Base-by-base conservation (phyloP, 2,329 filamentous ascomycete species). In the Zymoseptoria ardabiliae region DNA sequence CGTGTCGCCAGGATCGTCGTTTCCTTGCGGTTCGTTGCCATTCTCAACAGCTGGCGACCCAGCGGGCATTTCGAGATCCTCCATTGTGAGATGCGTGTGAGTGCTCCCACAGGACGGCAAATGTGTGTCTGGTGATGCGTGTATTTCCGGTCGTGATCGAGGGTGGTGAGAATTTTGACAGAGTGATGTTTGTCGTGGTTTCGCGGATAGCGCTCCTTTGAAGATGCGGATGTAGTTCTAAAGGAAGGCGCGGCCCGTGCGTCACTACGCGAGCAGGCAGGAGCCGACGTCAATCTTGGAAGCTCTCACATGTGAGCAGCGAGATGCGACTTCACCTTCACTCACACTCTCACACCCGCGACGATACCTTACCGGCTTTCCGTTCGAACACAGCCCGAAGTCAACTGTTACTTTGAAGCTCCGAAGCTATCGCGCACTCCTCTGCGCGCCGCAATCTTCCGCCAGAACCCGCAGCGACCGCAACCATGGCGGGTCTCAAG, bases 401-500 rank as follows among this genome's bases (percentile, higher is more conserved):
- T 2, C 50, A 11, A 25, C 30, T 20, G 41, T 23, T 25, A n/a
- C 8, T 13, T 51, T 30, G 20, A 5, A 13, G 10, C 22, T 7
- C 25, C 4, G 23, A 49, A 20, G 28, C 41, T 45, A 41, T 35
- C 23, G 10, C 25, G 7, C 53, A 35, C 50, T 51, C n/a, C 28
- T n/a, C 11, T 53, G 50, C 57, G 53, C 58, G 50, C 25, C 56
- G 48, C 51, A 35, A 54, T 57, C 57, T 49, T 50, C 53, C 57
- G 52, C 59, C 54, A 50, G 23, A 30, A 53, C 17, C 51, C 51
- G 51, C 49, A 50, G 52, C 56, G 63, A 45, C 2, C 35, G 35
- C 62, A 62, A 66, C 79, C 79, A 84, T 90, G 81, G 91, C 94
- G 70, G 94, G 94, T 74, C 87, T 99, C 72, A 97, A 97, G 80